phyloP scores from a whole-genome alignment of 768 basidiomycete genomes.

The Lactarius deliciosus region DNA sequence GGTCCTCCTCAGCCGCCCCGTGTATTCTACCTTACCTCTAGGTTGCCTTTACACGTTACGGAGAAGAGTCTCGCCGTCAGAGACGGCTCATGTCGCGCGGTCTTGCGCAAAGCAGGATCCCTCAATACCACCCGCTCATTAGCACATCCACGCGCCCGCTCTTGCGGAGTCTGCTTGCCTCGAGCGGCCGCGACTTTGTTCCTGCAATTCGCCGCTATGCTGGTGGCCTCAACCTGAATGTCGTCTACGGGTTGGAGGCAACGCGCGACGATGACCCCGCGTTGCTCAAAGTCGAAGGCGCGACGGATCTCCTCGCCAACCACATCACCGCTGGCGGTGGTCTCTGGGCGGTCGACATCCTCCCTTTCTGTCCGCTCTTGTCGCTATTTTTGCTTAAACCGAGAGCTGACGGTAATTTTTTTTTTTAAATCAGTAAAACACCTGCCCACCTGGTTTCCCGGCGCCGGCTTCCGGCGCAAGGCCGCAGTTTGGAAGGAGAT shows the following conservation, averaged over 20 bases:
- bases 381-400: constrained; percentile 24
- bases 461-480: constrained; percentile 62
- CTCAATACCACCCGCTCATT: constrained; percentile 27
- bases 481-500: constrained; percentile 60
- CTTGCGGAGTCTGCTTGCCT: constrained; percentile 24
- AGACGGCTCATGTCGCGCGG: constrained; percentile 29
- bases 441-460: constrained; percentile 67
- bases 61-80: constrained; percentile 28
- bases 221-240: constrained; percentile 33
- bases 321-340: constrained; percentile 45
- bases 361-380: constrained; percentile 38
- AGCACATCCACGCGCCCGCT: constrained; percentile 25
- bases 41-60: constrained; percentile 29
- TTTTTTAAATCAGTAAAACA: constrained; percentile 41
- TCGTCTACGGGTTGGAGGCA: constrained; percentile 62
- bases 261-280: constrained; percentile 42
- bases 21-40: constrained; percentile 4
- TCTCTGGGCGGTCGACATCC: constrained; percentile 44
- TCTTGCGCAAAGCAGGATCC: constrained; percentile 19
- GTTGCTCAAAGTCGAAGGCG: constrained; percentile 45
- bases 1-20: background rate
- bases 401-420: background rate
- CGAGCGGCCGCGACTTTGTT: constrained; percentile 22
- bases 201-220: constrained; percentile 28
- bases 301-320: constrained; percentile 44